A percentile compares a stretch with the other conserved stretches of the same genome.
Evolutionary conservation across 1,139 yeast species (phyloP).

Genomic region (Chernovozyma aurita): DNA sequence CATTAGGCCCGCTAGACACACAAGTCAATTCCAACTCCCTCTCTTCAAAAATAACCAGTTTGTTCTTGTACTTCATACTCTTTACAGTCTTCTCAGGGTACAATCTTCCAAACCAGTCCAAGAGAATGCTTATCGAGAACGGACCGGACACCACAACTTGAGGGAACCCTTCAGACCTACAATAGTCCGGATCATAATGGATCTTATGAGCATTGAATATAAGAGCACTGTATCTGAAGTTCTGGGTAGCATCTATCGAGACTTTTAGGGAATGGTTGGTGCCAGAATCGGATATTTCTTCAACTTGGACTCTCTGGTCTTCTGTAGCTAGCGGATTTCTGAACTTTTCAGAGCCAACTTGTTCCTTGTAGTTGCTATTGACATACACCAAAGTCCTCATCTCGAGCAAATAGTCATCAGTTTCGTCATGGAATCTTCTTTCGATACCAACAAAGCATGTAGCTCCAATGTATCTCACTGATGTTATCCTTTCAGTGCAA

Average conservation of each 20-base stretch:
- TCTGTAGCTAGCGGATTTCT: neutral
- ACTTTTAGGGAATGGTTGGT: neutral
- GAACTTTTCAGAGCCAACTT: neutral
- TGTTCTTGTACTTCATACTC: conserved; percentile 44
- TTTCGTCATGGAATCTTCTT: conserved; percentile 26
- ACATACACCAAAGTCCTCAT: conserved; percentile 34
- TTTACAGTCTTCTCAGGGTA: conserved; percentile 15
- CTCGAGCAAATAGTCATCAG: conserved; percentile 18
- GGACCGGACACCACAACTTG: conserved; percentile 79
- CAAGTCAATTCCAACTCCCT: neutral
- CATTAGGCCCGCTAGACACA: neutral
- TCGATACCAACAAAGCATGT: conserved; percentile 42
- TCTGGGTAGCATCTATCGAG: conserved; percentile 1
- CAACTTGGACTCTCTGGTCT: neutral
- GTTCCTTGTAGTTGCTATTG: conserved; percentile 17
- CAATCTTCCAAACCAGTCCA: conserved; percentile 41
- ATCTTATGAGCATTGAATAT: conserved; percentile 81
- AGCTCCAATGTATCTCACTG: conserved; percentile 29
- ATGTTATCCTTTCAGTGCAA: conserved; percentile 44
- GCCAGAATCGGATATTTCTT: neutral
- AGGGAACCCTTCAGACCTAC: conserved; percentile 56
- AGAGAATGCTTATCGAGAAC: conserved; percentile 53
- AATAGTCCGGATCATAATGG: conserved; percentile 62
- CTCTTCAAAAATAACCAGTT: conserved; percentile 42
- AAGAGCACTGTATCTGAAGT: conserved; percentile 62